Percentiles rank a stretch among this genome's conserved stretches.
phyloP scores from a whole-genome alignment of 2,329 filamentous ascomycete genomes.

The Chalaropsis ovoidea region DNA sequence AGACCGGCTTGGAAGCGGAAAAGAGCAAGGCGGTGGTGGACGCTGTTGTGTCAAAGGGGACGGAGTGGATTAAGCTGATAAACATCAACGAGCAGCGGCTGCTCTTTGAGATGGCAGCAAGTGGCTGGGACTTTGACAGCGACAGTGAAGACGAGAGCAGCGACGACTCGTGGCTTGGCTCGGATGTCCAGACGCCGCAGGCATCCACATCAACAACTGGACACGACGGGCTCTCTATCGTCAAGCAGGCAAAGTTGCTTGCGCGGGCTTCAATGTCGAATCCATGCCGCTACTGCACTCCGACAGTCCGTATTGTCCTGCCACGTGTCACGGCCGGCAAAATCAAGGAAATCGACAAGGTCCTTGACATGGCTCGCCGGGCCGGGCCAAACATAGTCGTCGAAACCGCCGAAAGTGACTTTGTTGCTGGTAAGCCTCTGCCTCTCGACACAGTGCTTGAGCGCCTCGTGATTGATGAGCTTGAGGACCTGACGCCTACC shows the following conservation, averaged over 20 bases:
- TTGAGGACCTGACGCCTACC: not conserved
- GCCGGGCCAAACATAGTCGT: conserved; percentile 10
- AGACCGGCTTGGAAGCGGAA: not conserved
- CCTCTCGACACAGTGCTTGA: not conserved
- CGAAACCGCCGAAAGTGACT: conserved; percentile 6
- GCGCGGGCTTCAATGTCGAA: conserved; percentile 1
- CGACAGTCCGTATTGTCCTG: not conserved
- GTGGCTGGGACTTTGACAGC: conserved; percentile 13
- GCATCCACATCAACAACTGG: not conserved
- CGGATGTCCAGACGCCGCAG: not conserved
- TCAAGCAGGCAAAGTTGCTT: not conserved
- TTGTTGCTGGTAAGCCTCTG: not conserved
- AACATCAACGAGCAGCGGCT: conserved; percentile 9
- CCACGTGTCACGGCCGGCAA: not conserved
- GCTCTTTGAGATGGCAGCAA: conserved; percentile 15
- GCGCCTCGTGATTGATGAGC: not conserved
- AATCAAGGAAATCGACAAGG: conserved; percentile 13
- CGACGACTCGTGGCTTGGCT: not conserved
- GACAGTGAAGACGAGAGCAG: not conserved
- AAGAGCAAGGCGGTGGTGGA: conserved; percentile 8
- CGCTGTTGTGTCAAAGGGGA: conserved; percentile 9
- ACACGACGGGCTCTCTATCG: not conserved
- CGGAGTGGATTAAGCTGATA: conserved; percentile 16
- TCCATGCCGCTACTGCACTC: conserved; percentile 9
- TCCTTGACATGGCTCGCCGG: conserved; percentile 9